phyloP scores from a whole-genome alignment of 352 stramenopile genomes.

The Phytophthora hybrid region DNA sequence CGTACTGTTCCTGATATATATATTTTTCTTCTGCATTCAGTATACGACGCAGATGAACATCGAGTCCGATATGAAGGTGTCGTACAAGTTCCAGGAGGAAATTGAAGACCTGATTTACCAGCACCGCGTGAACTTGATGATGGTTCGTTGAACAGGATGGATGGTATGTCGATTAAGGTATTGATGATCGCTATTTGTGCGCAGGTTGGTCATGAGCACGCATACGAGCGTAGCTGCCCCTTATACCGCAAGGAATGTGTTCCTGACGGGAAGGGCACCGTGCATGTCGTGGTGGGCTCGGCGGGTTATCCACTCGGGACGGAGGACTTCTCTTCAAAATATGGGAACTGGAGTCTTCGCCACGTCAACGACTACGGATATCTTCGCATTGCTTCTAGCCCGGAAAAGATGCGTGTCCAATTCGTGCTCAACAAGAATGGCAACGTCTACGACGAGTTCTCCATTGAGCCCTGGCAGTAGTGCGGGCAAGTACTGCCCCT shows the following conservation, averaged over 20 bases:
- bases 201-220: conserved; percentile 91
- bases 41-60: conserved; percentile 66
- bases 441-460: conserved; percentile 70
- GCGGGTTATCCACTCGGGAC: conserved; percentile 68
- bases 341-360: conserved; percentile 71
- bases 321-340: conserved; percentile 61
- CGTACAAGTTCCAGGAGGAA: conserved; percentile 82
- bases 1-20: not conserved
- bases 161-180: not conserved
- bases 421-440: conserved; percentile 80
- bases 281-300: conserved; percentile 85
- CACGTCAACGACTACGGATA: conserved; percentile 79
- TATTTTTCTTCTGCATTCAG: conserved; percentile 16
- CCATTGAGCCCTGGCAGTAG: conserved; percentile 41
- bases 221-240: conserved; percentile 89
- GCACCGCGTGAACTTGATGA: conserved; percentile 89
- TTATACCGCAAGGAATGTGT: conserved; percentile 75
- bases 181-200: conserved; percentile 13
- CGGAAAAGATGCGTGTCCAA: conserved; percentile 56
- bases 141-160: conserved; percentile 49
- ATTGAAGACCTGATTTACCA: conserved; percentile 89
- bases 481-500: not conserved
- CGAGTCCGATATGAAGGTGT: conserved; percentile 71
- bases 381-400: conserved; percentile 55
- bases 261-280: conserved; percentile 55